Percentiles rank a stretch among this genome's conserved stretches.
phyloP scores from a whole-genome alignment of 345 rosid species.

The Lumnitzera racemosa region DNA sequence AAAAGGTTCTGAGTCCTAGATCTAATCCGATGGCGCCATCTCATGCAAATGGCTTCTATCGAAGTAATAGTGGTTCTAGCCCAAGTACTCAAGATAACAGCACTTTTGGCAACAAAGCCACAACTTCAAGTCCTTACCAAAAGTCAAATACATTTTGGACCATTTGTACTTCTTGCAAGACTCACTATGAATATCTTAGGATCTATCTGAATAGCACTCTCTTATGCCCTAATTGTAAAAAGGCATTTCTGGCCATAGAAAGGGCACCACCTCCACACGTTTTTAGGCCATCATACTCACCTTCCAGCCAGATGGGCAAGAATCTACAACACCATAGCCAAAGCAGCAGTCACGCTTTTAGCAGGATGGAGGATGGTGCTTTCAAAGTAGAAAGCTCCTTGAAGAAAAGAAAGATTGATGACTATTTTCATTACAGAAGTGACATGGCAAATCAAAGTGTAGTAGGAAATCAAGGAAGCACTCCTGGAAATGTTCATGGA shows the following conservation, averaged over 20 bases:
- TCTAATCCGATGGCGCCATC: slow-evolving; percentile 28
- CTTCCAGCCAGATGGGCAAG: slow-evolving; percentile 37
- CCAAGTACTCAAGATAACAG: slow-evolving; percentile 20
- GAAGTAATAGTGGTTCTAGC: slow-evolving; percentile 18
- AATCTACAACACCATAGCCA: slow-evolving; percentile 25
- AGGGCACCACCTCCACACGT: slow-evolving; percentile 58
- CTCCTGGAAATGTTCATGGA: slow-evolving; percentile 8
- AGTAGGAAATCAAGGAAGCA: slow-evolving; percentile 3
- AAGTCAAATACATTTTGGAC: slow-evolving; percentile 82
- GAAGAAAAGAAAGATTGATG: slow-evolving; percentile 43
- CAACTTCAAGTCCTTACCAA: slow-evolving; percentile 17
- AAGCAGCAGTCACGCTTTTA: slow-evolving; percentile 26
- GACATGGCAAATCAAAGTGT: slow-evolving; percentile 23
- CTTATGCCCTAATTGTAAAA: slow-evolving; percentile 66
- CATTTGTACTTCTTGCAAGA: slow-evolving; percentile 59
- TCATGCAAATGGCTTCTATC: slow-evolving; percentile 39
- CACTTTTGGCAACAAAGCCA: slow-evolving; percentile 11
- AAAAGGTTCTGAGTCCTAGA: slow-evolving; percentile 21
- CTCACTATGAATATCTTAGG: slow-evolving; percentile 74
- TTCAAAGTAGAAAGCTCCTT: slow-evolving; percentile 23
- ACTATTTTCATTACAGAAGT: slow-evolving; percentile 18
- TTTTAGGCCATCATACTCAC: slow-evolving; percentile 26
- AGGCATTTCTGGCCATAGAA: slow-evolving; percentile 66
- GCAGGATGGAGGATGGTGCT: slow-evolving; percentile 21
- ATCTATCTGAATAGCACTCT: slow-evolving; percentile 68